Conservation (phyloP, 2,329 filamentous ascomycete species). For the Stachybotrys elegans region DNA sequence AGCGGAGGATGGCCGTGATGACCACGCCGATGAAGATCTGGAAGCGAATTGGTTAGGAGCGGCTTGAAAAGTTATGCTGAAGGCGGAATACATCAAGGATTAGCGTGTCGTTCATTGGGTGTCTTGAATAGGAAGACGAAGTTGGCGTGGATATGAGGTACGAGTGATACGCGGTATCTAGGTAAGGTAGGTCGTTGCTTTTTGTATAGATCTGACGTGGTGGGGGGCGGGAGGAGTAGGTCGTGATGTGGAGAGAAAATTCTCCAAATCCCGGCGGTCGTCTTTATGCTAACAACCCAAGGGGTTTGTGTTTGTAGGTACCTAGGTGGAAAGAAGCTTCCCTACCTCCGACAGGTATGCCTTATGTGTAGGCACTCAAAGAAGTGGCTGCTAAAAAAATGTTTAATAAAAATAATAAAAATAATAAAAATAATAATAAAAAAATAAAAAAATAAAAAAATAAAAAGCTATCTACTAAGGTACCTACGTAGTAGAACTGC, state of each 20-base stretch:
- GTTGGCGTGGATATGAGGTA: constrained; percentile 1
- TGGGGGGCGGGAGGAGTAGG: neutral
- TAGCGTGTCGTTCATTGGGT: neutral
- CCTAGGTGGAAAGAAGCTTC: constrained; percentile 1
- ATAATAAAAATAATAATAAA: too few species aligned
- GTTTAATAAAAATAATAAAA: too few species aligned
- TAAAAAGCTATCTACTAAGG: constrained; percentile 1
- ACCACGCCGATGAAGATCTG: constrained; percentile 1
- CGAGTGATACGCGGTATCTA: neutral
- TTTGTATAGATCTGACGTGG: constrained; percentile 1
- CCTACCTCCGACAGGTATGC: constrained; percentile 1
- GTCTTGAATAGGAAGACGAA: constrained; percentile 1
- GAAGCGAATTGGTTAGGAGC: constrained; percentile 1
- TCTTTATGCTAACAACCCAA: neutral
- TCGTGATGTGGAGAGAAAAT: neutral
- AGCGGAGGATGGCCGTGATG: neutral
- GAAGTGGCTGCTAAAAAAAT: constrained; percentile 1
- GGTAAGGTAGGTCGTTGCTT: constrained; percentile 1
- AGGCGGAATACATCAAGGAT: neutral
- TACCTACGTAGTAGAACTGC: constrained; percentile 1
- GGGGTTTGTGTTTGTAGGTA: constrained; percentile 1
- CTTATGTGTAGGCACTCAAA: constrained; percentile 1
- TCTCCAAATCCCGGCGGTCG: constrained; percentile 1
- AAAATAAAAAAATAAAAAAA: too few species aligned
- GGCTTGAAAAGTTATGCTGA: constrained; percentile 1